Base-by-base conservation (phyloP, 495 filamentous ascomycete species). In the Neurospora sp. region DNA sequence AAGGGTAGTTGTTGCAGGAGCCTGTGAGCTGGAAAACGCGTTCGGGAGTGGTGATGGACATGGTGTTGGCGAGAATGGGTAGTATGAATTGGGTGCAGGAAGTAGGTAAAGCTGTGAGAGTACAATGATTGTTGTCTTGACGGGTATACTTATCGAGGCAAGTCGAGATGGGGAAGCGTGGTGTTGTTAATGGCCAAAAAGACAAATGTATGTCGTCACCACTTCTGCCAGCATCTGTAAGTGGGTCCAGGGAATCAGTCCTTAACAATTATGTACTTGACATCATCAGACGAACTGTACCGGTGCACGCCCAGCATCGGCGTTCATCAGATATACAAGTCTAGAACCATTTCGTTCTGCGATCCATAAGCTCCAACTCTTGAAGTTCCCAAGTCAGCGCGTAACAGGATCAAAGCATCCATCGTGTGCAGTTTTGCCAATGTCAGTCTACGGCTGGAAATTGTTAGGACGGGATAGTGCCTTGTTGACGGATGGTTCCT, bases 1-100 rank as follows among this genome's bases (percentile, higher is more conserved):
- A 90, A 3, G 87, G 82, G 74, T 89, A 90, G 69, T 84, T 80
- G 77, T 89, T 89, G 79, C 86, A 86, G 68, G 75, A 78, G 73
- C 86, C 86, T 69, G 81, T 81, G 39, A 90, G 78, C 74, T 87
- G 85, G 76, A 89, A 82, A 6, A 89, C 78, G 47, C 75, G 78
- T 20, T 75, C 70, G 53, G 27, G 14, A 18, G 53, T 65, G 27
- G 53, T 35, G 31, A 0, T 27, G 12, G 74, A 70, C 77, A 78
- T 78, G 42, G 68, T 8, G 22, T 47, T 8, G 44, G 44, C 22
- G 12, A 16, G 22, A 27, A 14, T 61, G 53, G 47, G 53, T 5
- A 31, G 22, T 61, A 6, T 0, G 22, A 61, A 2, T 31, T 61
- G 53, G 53, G 16, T 7, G 9, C 22, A 16, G 9, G 4, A 61